Percentiles rank a stretch among this genome's conserved stretches.
Evolutionary conservation across 768 basidiomycete species (phyloP).

Genomic region (Russula olivacea): DNA sequence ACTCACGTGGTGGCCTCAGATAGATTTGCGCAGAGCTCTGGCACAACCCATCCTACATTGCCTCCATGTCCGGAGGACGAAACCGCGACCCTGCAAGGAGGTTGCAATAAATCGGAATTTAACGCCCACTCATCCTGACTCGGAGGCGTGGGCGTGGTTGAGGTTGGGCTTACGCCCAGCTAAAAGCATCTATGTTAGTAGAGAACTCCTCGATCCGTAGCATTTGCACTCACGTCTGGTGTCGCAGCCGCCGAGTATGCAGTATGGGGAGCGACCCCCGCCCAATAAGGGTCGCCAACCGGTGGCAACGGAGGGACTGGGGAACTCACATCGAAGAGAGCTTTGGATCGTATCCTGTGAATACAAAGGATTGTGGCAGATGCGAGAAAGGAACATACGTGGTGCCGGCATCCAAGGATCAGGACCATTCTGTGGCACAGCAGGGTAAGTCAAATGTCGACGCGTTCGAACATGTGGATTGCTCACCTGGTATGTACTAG

Average conservation of each 20-base stretch:
- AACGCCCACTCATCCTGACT: neutral
- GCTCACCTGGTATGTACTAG: too few species aligned
- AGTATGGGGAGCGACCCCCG: neutral
- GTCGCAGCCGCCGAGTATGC: neutral
- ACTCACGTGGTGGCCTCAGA: neutral
- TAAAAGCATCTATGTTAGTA: neutral
- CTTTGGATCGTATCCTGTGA: too few species aligned
- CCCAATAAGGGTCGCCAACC: neutral
- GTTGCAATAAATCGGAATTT: neutral
- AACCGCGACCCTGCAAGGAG: neutral
- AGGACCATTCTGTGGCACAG: too few species aligned
- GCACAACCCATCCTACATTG: neutral
- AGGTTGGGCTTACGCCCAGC: neutral
- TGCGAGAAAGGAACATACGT: too few species aligned
- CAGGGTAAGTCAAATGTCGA: too few species aligned
- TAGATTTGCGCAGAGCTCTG: neutral
- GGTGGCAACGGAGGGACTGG: neutral
- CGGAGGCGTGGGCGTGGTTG: neutral
- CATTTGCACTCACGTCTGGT: neutral
- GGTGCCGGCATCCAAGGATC: too few species aligned
- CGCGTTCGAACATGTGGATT: too few species aligned
- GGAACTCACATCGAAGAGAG: neutral
- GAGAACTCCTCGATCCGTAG: neutral
- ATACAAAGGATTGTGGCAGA: too few species aligned
- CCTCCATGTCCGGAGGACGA: neutral